These are phyloP conservation scores for Polytolypa hystricis DNA, from an alignment of 2,329 filamentous ascomycete species.

Conservation along the genomic window DNA sequence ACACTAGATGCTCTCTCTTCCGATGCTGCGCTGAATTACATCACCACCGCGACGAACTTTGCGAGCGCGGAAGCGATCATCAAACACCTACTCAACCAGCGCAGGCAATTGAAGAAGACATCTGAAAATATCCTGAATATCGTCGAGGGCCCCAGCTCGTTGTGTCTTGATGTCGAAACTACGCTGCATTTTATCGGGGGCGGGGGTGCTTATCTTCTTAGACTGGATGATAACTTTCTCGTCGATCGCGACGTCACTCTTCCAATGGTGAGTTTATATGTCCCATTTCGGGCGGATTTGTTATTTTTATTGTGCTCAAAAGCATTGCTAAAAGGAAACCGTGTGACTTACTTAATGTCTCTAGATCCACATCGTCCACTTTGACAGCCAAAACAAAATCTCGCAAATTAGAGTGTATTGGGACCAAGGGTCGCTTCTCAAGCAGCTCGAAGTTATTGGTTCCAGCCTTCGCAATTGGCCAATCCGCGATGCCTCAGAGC, in stretches of 20 bases:
- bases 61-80: constrained; percentile 62
- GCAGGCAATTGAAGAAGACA: constrained; percentile 70
- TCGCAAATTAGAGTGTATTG: constrained; percentile 79
- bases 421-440: constrained; percentile 90
- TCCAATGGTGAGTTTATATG: constrained; percentile 59
- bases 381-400: constrained; percentile 68
- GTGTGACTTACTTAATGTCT: constrained; percentile 6
- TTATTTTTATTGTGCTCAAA: constrained; percentile 1
- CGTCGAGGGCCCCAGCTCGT: constrained; percentile 58
- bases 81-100: constrained; percentile 64
- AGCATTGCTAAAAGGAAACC: neutral
- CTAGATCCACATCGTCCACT: constrained; percentile 79
- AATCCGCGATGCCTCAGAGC: constrained; percentile 75
- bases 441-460: constrained; percentile 88
- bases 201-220: constrained; percentile 78
- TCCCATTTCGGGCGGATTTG: neutral
- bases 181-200: constrained; percentile 68
- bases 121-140: constrained; percentile 63
- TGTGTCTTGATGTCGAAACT: constrained; percentile 72
- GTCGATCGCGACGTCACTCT: constrained; percentile 69
- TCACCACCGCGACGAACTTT: constrained; percentile 73
- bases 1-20: constrained; percentile 51
- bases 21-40: constrained; percentile 68
- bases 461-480: constrained; percentile 88
- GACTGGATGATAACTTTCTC: constrained; percentile 88